Conservation (phyloP, 2,329 filamentous ascomycete species). For the Clonostachys solani region DNA sequence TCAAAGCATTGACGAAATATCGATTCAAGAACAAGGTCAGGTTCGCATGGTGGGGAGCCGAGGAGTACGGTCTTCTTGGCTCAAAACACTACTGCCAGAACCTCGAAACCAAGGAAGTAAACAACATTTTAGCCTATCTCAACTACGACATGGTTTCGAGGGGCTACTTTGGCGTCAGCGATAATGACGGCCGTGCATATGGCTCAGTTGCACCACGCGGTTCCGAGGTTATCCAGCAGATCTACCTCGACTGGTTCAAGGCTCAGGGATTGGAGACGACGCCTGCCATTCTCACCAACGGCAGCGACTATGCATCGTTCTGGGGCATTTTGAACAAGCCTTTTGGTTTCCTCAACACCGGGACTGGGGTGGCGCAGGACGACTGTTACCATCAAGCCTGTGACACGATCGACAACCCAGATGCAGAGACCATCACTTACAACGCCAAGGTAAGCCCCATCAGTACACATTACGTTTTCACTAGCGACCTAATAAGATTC, state of each 20-base stretch:
- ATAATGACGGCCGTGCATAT: conserved; percentile 25
- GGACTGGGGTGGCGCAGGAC: conserved; percentile 44
- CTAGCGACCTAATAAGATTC: neutral
- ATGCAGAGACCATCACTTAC: conserved; percentile 18
- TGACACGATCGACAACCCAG: conserved; percentile 26
- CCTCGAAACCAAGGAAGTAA: conserved; percentile 20
- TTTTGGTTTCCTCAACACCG: conserved; percentile 54
- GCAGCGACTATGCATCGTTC: conserved; percentile 58
- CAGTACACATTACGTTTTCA: neutral
- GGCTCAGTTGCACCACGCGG: conserved; percentile 18
- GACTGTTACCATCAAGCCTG: conserved; percentile 23
- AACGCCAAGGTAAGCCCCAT: conserved; percentile 16
- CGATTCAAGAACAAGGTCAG: conserved; percentile 27
- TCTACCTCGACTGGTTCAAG: conserved; percentile 24
- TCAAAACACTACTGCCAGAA: conserved; percentile 29
- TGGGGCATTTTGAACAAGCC: conserved; percentile 46
- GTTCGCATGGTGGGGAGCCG: conserved; percentile 40
- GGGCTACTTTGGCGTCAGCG: conserved; percentile 28
- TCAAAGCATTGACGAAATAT: conserved; percentile 29
- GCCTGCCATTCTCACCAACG: conserved; percentile 27
- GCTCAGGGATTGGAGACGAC: conserved; percentile 22
- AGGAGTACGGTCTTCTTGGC: conserved; percentile 33
- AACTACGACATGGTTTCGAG: conserved; percentile 36
- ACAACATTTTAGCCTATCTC: conserved; percentile 29
- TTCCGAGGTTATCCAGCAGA: conserved; percentile 22